phyloP scores from a whole-genome alignment of 169 alveolate species.

The Plasmodium adleri region DNA sequence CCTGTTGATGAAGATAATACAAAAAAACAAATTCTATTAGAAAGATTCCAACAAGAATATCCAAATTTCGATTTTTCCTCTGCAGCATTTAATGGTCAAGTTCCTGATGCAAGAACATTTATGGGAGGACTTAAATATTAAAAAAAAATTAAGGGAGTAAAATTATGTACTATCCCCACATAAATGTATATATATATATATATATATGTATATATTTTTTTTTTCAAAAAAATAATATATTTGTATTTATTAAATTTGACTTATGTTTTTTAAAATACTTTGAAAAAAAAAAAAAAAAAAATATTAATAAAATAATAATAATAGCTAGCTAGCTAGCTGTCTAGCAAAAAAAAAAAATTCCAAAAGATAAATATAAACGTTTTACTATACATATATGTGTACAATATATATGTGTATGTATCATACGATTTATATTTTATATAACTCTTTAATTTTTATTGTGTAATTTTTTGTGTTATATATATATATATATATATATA shows the following conservation, averaged over 20 bases:
- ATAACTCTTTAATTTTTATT: neutral
- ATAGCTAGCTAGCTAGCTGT: neutral
- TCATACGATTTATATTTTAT: neutral
- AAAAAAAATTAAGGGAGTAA: neutral
- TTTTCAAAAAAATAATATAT: neutral
- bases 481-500: too few species aligned
- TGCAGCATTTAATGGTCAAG: slow-evolving; percentile 84
- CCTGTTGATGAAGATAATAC: slow-evolving; percentile 77
- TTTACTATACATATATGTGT: too few species aligned
- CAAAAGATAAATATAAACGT: too few species aligned
- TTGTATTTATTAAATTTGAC: too few species aligned
- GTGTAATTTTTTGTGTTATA: neutral
- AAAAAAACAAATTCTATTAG: slow-evolving; percentile 81
- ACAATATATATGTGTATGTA: too few species aligned
- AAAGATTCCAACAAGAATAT: slow-evolving; percentile 85
- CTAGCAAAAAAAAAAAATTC: neutral
- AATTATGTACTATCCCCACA: neutral
- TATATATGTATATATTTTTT: neutral
- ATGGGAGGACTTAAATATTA: slow-evolving; percentile 78
- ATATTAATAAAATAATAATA: neutral
- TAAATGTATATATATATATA: slow-evolving; percentile 2
- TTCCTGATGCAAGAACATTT: slow-evolving; percentile 86
- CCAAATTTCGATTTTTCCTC: slow-evolving; percentile 86
- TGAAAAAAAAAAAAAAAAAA: neutral
- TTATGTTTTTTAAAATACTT: neutral